Conservation (phyloP, 1,139 yeast genomes). For the Suhomyces guaymorum region DNA sequence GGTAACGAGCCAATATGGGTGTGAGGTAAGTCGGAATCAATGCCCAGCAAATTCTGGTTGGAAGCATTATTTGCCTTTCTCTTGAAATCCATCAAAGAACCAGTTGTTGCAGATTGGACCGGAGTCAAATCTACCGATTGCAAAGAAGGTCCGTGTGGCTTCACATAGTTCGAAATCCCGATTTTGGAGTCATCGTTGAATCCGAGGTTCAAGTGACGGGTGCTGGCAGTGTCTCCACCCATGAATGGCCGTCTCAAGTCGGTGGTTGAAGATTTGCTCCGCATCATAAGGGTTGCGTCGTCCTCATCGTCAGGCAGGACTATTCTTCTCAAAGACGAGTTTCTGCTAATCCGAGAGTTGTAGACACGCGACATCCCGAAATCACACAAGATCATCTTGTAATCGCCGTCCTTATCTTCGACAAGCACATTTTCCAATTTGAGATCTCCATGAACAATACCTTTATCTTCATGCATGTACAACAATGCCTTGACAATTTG, state of each 20-base stretch:
- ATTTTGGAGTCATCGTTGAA: slow-evolving; percentile 34
- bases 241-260: slow-evolving; percentile 36
- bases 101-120: slow-evolving; percentile 19
- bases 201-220: slow-evolving; percentile 19
- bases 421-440: slow-evolving; percentile 83
- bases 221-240: slow-evolving; percentile 36
- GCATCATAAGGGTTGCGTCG: slow-evolving; percentile 25
- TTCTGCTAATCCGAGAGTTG: slow-evolving; percentile 32
- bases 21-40: slow-evolving; percentile 54
- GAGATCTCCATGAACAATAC: slow-evolving; percentile 84
- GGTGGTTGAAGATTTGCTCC: slow-evolving; percentile 50
- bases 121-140: slow-evolving; percentile 40
- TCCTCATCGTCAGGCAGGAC: slow-evolving; percentile 9
- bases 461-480: slow-evolving; percentile 67
- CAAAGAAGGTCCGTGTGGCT: slow-evolving; percentile 38
- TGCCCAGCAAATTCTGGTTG: slow-evolving; percentile 13
- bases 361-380: slow-evolving; percentile 73
- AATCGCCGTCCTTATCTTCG: slow-evolving; percentile 33
- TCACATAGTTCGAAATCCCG: slow-evolving; percentile 31
- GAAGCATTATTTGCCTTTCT: slow-evolving; percentile 13
- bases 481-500: slow-evolving; percentile 64
- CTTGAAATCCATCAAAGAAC: slow-evolving; percentile 16
- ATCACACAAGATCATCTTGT: slow-evolving; percentile 65
- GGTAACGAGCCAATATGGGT: slow-evolving; percentile 86
- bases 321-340: slow-evolving; percentile 19